phyloP scores from a whole-genome alignment of 257 asterid genomes.

The Petrea volubilis region DNA sequence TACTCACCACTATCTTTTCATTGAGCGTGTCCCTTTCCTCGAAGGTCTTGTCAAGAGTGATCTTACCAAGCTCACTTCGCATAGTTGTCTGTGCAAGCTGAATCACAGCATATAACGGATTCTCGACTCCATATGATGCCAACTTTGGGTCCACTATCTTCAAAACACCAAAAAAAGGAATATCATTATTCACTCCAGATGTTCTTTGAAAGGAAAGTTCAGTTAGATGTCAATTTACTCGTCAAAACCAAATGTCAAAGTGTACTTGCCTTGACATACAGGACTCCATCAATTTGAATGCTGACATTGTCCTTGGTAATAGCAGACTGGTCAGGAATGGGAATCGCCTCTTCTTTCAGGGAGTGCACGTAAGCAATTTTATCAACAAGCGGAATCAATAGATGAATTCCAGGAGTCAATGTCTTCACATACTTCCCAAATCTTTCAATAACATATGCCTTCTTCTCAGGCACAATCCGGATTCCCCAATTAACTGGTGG shows the following conservation, averaged over 20 bases:
- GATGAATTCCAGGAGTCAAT: constrained; percentile 77
- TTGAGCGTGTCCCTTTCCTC: constrained; percentile 91
- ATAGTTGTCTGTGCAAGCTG: constrained; percentile 95
- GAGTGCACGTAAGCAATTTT: constrained; percentile 83
- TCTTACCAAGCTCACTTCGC: constrained; percentile 97
- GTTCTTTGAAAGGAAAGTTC: background rate
- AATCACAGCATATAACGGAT: constrained; percentile 78
- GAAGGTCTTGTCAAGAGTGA: constrained; percentile 89
- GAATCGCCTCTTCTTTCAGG: constrained; percentile 78
- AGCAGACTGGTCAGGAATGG: constrained; percentile 76
- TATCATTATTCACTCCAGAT: background rate
- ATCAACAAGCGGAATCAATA: constrained; percentile 80
- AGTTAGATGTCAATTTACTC: background rate
- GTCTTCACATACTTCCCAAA: constrained; percentile 84
- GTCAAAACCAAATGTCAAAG: background rate
- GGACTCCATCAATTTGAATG: constrained; percentile 77
- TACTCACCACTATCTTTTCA: constrained; percentile 84
- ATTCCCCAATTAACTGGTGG: constrained; percentile 85
- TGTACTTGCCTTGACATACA: constrained; percentile 69
- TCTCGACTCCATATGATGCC: constrained; percentile 94
- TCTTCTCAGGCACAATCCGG: constrained; percentile 83
- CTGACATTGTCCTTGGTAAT: constrained; percentile 92
- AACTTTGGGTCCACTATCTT: constrained; percentile 88
- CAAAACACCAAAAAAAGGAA: background rate
- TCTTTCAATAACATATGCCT: constrained; percentile 79